Conservation (phyloP, 1,139 yeast genomes). For the Hansenula sp. region DNA sequence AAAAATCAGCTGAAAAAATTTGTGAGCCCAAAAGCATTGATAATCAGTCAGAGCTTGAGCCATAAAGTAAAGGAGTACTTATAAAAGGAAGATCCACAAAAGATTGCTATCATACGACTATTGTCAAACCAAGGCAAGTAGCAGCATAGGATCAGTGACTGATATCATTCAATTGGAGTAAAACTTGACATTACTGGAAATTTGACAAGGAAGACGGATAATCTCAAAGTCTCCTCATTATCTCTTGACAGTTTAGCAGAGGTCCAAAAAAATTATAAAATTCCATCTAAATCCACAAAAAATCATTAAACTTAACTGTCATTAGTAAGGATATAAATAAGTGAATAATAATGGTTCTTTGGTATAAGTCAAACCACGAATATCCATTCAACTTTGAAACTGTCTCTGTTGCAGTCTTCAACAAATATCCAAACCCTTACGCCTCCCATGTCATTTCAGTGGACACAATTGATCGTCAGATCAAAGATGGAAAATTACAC, state of each 20-base stretch:
- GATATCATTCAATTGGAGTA: neutral
- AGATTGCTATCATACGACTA: too few relatives aligned
- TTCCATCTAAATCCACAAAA: neutral
- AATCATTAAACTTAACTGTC: neutral
- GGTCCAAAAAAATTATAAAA: too few relatives aligned
- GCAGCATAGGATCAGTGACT: too few relatives aligned
- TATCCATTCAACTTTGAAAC: conserved; percentile 68
- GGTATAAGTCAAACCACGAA: conserved; percentile 52
- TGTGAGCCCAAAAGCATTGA: neutral
- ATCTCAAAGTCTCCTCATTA: too few relatives aligned
- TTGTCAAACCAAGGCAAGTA: too few relatives aligned
- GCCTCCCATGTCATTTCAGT: conserved; percentile 85
- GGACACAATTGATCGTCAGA: conserved; percentile 69
- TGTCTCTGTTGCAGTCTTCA: conserved; percentile 75
- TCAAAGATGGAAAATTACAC: conserved; percentile 59
- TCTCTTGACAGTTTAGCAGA: neutral
- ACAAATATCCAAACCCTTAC: conserved; percentile 87
- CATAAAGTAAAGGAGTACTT: too few relatives aligned
- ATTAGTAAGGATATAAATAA: neutral
- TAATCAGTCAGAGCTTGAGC: too few relatives aligned
- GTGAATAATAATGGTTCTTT: conserved; percentile 60
- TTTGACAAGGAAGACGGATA: too few relatives aligned
- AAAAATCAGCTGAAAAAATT: neutral
- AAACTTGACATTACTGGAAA: too few relatives aligned
- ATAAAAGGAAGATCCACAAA: too few relatives aligned